phyloP scores from a whole-genome alignment of 2,329 filamentous ascomycete species.

The Fusarium decemcellulare region DNA sequence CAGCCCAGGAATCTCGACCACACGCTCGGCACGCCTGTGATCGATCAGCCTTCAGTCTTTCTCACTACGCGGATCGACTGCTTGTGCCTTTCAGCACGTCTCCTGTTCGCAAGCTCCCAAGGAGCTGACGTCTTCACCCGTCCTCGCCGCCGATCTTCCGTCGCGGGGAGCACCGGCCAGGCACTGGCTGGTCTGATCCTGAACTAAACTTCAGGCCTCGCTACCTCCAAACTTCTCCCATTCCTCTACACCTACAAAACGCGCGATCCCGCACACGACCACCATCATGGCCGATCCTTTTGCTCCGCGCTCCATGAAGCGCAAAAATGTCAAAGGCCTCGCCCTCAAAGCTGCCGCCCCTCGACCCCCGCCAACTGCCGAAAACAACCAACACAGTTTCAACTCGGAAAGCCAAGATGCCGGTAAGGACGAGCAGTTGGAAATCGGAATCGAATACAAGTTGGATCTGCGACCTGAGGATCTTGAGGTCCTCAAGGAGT shows the following conservation, averaged over 20 bases:
- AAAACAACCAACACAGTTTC: conserved; percentile 75
- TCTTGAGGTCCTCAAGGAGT: conserved; percentile 91
- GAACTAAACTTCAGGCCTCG: conserved; percentile 24
- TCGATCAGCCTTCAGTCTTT: conserved; percentile 12
- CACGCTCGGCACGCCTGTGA: conserved; percentile 25
- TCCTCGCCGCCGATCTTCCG: conserved; percentile 20
- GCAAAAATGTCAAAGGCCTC: conserved; percentile 98
- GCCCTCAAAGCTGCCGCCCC: conserved; percentile 85
- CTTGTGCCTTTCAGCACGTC: conserved; percentile 16
- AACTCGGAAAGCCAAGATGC: conserved; percentile 72
- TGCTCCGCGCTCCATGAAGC: conserved; percentile 89
- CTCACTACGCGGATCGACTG: conserved; percentile 12
- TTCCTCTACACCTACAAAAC: conserved; percentile 6
- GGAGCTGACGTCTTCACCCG: conserved; percentile 16
- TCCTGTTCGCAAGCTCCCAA: conserved; percentile 6
- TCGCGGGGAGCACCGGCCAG: conserved; percentile 37
- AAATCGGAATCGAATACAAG: conserved; percentile 98
- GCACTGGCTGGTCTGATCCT: conserved; percentile 34
- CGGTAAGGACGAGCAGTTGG: conserved; percentile 75
- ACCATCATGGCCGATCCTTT: conserved; percentile 73
- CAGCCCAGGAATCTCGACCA: conserved; percentile 19
- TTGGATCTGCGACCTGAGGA: conserved; percentile 93
- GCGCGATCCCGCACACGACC: conserved; percentile 7
- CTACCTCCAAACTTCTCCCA: conserved; percentile 14
- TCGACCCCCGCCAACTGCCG: conserved; percentile 79